A percentile compares a stretch with the other conserved stretches of the same genome.
Evolutionary conservation across 805 yeast genomes (phyloP).

Genomic region (Lipomyces orientalis): DNA sequence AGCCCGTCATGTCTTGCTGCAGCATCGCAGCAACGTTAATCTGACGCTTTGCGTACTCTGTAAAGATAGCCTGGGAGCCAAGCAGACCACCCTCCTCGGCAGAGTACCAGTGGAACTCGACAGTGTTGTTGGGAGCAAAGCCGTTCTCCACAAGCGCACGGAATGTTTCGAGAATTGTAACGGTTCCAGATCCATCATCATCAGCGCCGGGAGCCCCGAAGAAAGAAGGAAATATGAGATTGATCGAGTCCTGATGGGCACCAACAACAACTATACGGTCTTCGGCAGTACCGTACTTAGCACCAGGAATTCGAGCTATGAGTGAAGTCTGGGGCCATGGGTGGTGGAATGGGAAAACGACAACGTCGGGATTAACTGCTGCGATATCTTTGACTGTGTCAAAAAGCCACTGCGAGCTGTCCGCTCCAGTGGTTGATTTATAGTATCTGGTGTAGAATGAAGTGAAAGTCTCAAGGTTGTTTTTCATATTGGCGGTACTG

Average conservation of each 20-base stretch:
- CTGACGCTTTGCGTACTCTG: constrained; percentile 54
- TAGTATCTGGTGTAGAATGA: constrained; percentile 79
- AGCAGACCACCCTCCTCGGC: constrained; percentile 93
- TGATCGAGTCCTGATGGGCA: constrained; percentile 87
- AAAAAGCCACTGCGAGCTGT: constrained; percentile 73
- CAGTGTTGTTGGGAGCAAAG: constrained; percentile 66
- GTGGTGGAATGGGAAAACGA: constrained; percentile 62
- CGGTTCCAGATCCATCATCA: constrained; percentile 90
- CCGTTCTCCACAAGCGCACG: constrained; percentile 59
- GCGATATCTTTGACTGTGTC: constrained; percentile 50
- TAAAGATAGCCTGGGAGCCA: constrained; percentile 82
- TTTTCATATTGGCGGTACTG: constrained; percentile 54
- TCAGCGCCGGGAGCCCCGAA: constrained; percentile 92
- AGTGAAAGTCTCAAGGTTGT: constrained; percentile 64
- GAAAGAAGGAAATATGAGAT: constrained; percentile 69
- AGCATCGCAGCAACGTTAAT: constrained; percentile 76
- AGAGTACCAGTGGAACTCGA: constrained; percentile 92
- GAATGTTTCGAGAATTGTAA: constrained; percentile 76
- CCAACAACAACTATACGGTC: constrained; percentile 71
- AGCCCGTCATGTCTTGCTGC: constrained; percentile 96
- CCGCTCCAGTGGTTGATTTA: constrained; percentile 69
- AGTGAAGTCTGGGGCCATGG: constrained; percentile 81
- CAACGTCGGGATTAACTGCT: constrained; percentile 47
- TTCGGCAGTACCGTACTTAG: constrained; percentile 47
- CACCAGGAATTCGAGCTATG: constrained; percentile 67